These are phyloP conservation scores for Myxozyma udenii DNA, from an alignment of 805 yeast genomes.

Conservation along the genomic window DNA sequence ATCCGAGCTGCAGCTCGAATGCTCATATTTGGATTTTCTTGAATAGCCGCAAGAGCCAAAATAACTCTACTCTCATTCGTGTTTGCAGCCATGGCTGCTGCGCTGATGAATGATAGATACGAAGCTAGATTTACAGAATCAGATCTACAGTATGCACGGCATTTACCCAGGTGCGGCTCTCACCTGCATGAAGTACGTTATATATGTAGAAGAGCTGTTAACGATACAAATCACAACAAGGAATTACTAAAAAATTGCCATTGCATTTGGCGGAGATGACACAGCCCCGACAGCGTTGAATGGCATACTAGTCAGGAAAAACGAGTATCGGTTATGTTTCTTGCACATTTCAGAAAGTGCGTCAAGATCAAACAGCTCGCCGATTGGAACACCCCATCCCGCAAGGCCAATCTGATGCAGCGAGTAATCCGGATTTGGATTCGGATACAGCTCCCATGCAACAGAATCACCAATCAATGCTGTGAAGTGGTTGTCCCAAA, in stretches of 20 bases:
- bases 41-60: neutral
- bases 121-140: too few relatives aligned
- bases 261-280: slow-evolving; percentile 45
- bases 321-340: slow-evolving; percentile 31
- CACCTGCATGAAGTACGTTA: too few relatives aligned
- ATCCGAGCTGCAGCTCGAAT: too few relatives aligned
- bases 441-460: slow-evolving; percentile 32
- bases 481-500: slow-evolving; percentile 36
- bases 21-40: too few relatives aligned
- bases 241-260: slow-evolving; percentile 38
- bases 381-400: slow-evolving; percentile 41
- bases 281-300: slow-evolving; percentile 39
- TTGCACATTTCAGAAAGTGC: slow-evolving; percentile 34
- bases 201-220: too few relatives aligned
- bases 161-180: too few relatives aligned
- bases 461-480: slow-evolving; percentile 35
- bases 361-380: slow-evolving; percentile 39
- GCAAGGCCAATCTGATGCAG: slow-evolving; percentile 34
- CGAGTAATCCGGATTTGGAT: slow-evolving; percentile 6
- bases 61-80: too few relatives aligned
- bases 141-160: too few relatives aligned
- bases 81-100: too few relatives aligned
- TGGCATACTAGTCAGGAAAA: slow-evolving; percentile 37
- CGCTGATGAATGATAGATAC: too few relatives aligned
- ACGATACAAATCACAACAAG: too few relatives aligned